Conservation (phyloP, 768 basidiomycete genomes). For the Lyophyllum decastes region DNA sequence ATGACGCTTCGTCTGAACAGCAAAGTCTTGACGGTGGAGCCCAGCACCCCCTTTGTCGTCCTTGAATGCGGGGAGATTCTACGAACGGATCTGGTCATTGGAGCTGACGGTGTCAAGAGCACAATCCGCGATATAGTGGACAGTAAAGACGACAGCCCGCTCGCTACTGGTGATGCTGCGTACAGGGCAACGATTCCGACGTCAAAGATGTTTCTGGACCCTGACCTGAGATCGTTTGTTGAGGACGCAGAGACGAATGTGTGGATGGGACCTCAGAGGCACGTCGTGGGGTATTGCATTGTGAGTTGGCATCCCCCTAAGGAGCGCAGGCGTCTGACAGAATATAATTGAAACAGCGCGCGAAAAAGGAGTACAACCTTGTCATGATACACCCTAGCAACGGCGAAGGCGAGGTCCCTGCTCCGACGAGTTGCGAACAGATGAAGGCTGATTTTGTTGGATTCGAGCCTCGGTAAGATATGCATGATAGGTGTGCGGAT, state of each 20-base stretch:
- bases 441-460: conserved; percentile 47
- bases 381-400: conserved; percentile 44
- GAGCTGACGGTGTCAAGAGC: conserved; percentile 55
- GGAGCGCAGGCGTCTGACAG: background rate
- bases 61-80: conserved; percentile 45
- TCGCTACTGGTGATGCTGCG: conserved; percentile 63
- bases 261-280: conserved; percentile 58
- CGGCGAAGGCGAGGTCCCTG: conserved; percentile 42
- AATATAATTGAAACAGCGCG: conserved; percentile 25
- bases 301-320: conserved; percentile 21
- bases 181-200: conserved; percentile 58
- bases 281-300: conserved; percentile 38
- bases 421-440: conserved; percentile 41
- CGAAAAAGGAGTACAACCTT: conserved; percentile 44
- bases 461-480: conserved; percentile 48
- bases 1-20: conserved; percentile 35
- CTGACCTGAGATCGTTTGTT: conserved; percentile 49
- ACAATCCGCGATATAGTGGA: conserved; percentile 47
- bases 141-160: conserved; percentile 44
- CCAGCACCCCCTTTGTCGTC: conserved; percentile 24
- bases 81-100: conserved; percentile 44
- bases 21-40: conserved; percentile 8
- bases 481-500: background rate
- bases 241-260: conserved; percentile 53
- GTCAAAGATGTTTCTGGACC: conserved; percentile 45